Evolutionary conservation across 495 filamentous ascomycete genomes (phyloP), one percentile per base, ranked within the genome.

Genomic region (Daldinia vernicosa): DNA sequence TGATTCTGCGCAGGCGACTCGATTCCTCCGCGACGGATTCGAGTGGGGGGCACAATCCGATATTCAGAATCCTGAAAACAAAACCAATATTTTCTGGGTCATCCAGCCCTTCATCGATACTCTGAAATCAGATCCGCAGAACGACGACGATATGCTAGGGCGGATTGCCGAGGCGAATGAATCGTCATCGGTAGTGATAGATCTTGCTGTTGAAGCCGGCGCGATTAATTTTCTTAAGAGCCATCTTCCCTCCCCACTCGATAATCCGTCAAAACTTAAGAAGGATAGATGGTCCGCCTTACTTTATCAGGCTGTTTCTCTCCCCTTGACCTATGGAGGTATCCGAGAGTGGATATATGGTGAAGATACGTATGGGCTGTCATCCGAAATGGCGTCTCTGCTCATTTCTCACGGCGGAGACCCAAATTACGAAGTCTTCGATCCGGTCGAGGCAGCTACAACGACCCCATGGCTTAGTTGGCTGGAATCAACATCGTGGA

Each of bases 181-280:
- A 14, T 37, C 30, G 32, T 32, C 30, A 11, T 28, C n/a, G 5
- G 40, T 51, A 24, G n/a, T 35, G 11, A 6, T 62, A 14, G 28
- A 27, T 15, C 59, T 62, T 37, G 59, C 59, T 37, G 45, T 5
- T 15, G 59, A 62, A 39, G 45, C 43, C 6, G 59, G 59, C 1
- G 59, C 59, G 8, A 30, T 62, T 11, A 62, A 52, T 24, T 52
- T 52, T 9, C 8, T 62, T 5, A 35, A 26, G 28, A 37, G 4
- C 1, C 17, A 35, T 35, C 0, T 17, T 14, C 19, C 15, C 27
- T 33, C 12, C 4, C 57, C 7, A 27, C 37, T 4, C 0, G 12
- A 30, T 17, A 9, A 12, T 32, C 9, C 15, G 19, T 47, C 39
- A 5, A 26, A 15, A 9, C 22, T n/a, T 39, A 28, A 7, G 3